These are phyloP conservation scores for Dictyostelium purpureum DNA, from an alignment of 78 protist genomes.

Conservation along the genomic window DNA sequence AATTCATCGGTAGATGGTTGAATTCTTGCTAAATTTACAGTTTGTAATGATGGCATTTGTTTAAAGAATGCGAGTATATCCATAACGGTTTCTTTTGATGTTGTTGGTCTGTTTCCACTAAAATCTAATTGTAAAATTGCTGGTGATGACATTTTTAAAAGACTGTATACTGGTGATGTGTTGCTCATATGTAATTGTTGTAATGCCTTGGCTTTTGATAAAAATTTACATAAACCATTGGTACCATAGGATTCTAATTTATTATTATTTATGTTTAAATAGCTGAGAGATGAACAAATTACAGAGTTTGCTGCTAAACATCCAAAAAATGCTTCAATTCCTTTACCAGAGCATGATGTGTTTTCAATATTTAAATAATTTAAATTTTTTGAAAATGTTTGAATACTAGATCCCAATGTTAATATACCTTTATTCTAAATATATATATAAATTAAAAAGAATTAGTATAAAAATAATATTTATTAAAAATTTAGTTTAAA, in stretches of 20 bases:
- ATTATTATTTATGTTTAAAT: constrained; percentile 22
- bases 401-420: constrained; percentile 41
- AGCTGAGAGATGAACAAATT: background rate
- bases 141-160: background rate
- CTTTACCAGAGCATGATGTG: constrained; percentile 20
- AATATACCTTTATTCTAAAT: constrained; percentile 30
- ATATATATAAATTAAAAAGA: background rate
- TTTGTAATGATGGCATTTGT: background rate
- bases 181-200: constrained; percentile 23
- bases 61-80: constrained; percentile 44
- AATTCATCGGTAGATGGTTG: constrained; percentile 25
- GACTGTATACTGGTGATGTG: constrained; percentile 18
- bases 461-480: background rate
- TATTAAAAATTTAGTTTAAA: background rate
- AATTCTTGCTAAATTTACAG: constrained; percentile 10
- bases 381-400: constrained; percentile 19
- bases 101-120: constrained; percentile 35
- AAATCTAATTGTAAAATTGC: constrained; percentile 12
- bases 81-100: constrained; percentile 15
- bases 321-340: constrained; percentile 38
- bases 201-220: constrained; percentile 18
- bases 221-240: constrained; percentile 26
- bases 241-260: constrained; percentile 40
- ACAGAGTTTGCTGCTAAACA: background rate
- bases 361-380: constrained; percentile 31